Conservation (phyloP, 306 rosid species). For the Corylus americana region DNA sequence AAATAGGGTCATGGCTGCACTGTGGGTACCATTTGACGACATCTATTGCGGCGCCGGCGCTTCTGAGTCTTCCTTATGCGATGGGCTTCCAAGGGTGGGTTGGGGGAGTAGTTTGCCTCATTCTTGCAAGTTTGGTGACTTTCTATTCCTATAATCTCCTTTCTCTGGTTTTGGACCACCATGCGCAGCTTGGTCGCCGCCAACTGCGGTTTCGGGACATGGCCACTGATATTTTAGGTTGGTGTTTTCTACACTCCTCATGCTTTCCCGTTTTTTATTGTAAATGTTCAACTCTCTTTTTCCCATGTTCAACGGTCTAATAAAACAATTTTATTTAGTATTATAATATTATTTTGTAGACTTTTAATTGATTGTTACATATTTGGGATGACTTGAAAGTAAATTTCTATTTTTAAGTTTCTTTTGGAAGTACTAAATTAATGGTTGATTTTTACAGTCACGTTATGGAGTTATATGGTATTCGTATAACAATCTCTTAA, state of each 20-base stretch:
- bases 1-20: constrained; percentile 77
- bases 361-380: too few relatives aligned
- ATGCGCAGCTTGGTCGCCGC: constrained; percentile 66
- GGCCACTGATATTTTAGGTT: constrained; percentile 66
- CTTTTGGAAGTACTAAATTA: too few relatives aligned
- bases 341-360: too few relatives aligned
- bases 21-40: constrained; percentile 85
- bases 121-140: constrained; percentile 42
- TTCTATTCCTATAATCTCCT: constrained; percentile 81
- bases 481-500: too few relatives aligned
- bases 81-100: constrained; percentile 67
- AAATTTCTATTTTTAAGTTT: too few relatives aligned
- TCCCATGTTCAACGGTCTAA: too few relatives aligned
- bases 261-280: too few relatives aligned
- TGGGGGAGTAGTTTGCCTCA: constrained; percentile 68
- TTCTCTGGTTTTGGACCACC: constrained; percentile 68
- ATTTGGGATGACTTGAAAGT: too few relatives aligned
- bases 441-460: too few relatives aligned
- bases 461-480: too few relatives aligned
- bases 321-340: too few relatives aligned
- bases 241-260: not conserved
- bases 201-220: constrained; percentile 74
- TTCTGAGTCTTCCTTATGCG: constrained; percentile 68
- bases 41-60: constrained; percentile 67
- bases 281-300: too few relatives aligned